A percentile compares a stretch with the other conserved stretches of the same genome.
These are phyloP conservation scores for Coemansia sp. DNA, from an alignment of 192 early-diverging fungal genomes.

Conservation along the genomic window DNA sequence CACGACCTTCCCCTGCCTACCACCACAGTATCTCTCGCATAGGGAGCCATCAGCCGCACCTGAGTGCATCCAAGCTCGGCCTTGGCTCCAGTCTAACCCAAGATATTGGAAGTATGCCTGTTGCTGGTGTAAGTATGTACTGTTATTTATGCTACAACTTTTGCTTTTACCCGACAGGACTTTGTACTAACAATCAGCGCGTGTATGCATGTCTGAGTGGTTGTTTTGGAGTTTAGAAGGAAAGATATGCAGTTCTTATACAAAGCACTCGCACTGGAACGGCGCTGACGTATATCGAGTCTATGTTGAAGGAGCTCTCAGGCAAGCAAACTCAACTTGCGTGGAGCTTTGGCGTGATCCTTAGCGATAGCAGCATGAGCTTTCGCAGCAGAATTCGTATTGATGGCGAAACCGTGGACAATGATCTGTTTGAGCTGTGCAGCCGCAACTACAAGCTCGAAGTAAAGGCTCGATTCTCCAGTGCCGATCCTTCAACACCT, in stretches of 20 bases:
- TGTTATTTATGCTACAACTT: too few relatives aligned
- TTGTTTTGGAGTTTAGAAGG: constrained; percentile 14
- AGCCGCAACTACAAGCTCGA: constrained; percentile 17
- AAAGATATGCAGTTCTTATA: constrained; percentile 26
- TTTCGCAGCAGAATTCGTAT: constrained; percentile 27
- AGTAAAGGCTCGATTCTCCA: constrained; percentile 4
- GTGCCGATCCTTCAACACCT: not conserved
- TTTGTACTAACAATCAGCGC: too few relatives aligned
- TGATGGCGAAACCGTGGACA: constrained; percentile 27
- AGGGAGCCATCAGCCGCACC: constrained; percentile 23
- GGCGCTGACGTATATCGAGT: constrained; percentile 39
- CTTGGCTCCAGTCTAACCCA: constrained; percentile 25
- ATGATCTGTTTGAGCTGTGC: constrained; percentile 17
- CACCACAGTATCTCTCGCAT: constrained; percentile 14
- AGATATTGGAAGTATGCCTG: constrained; percentile 1
- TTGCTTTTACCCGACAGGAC: too few relatives aligned
- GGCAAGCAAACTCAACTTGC: constrained; percentile 7
- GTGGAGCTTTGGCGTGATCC: constrained; percentile 35
- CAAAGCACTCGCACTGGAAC: constrained; percentile 21
- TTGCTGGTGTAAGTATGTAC: constrained; percentile 27
- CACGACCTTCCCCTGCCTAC: constrained; percentile 20
- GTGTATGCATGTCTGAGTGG: too few relatives aligned
- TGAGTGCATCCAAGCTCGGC: constrained; percentile 8
- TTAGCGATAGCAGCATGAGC: constrained; percentile 23
- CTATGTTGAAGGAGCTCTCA: constrained; percentile 37